Evolutionary conservation across 1,139 yeast genomes (phyloP), one percentile per base, ranked within the genome.

Genomic region (Suhomyces panamericanus): DNA sequence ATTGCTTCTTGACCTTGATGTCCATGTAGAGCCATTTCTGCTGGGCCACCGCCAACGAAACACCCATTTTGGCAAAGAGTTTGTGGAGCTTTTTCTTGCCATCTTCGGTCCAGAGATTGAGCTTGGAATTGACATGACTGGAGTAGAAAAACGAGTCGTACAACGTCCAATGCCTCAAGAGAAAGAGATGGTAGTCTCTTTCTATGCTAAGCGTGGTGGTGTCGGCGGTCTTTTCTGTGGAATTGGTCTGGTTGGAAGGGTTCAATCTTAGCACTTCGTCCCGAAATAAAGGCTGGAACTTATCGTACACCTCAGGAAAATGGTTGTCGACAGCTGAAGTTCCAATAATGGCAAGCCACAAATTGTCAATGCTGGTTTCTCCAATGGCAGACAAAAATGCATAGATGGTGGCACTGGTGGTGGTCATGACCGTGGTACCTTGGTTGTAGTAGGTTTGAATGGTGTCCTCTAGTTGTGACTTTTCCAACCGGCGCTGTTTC

Each of bases 21-120:
- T 90, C 95, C 84, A 91, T 83, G 62, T 93, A 95, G 29, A 86
- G 75, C 97, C 98, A 95, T 50, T 85, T 83, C 64, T 95, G 97
- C 56, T 85, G 87, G 1, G 98, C 95, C 20, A 87, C 85, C 3
- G 83, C 87, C 40, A 95, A 69, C 0, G 97, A 85, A 6, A 95
- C 86, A 7, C 99, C 99, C 97, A 95, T 93, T 55, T 87, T 82
- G 2, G 99, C 99, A 68, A 95, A 87, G 77, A 95, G 75, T 57
- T 90, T 90, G 61, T 91, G 96, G 40, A 95, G 70, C 54, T 84
- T 79, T 61, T 88, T 89, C 55, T 85, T 80, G 4, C 99, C 99
- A 47, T 87, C 95, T 58, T 88, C 96, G 17, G 95, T 86, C 93
- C 96, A 95, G 36, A 93, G 69, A 48, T 84, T 83, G 48, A 93